These are phyloP conservation scores for Alternaria novae-zelandiae DNA, from an alignment of 2,329 filamentous ascomycete species.

Conservation along the genomic window DNA sequence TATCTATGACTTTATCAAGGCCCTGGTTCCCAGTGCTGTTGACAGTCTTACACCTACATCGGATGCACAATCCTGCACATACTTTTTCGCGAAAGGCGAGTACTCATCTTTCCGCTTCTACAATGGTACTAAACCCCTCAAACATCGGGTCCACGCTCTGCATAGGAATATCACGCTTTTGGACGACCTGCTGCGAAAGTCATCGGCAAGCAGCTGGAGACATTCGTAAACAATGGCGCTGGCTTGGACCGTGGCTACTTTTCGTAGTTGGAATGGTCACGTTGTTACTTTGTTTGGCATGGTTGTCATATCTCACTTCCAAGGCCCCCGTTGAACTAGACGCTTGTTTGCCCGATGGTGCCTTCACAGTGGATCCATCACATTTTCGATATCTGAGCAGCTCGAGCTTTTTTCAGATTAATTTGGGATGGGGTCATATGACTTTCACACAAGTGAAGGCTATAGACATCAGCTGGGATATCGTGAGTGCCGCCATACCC, in stretches of 20 bases:
- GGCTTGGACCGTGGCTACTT: not conserved
- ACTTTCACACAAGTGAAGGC: slow-evolving; percentile 25
- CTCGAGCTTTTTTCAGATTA: slow-evolving; percentile 31
- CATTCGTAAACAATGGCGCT: slow-evolving; percentile 1
- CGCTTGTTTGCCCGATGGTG: slow-evolving; percentile 17
- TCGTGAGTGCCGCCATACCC: slow-evolving; percentile 10
- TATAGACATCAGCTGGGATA: slow-evolving; percentile 31
- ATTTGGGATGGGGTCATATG: slow-evolving; percentile 16
- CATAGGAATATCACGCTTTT: not conserved
- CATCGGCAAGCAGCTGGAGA: slow-evolving; percentile 7
- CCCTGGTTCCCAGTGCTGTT: not conserved
- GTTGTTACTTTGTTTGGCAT: not conserved
- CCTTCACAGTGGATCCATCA: slow-evolving; percentile 5
- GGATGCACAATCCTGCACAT: not conserved
- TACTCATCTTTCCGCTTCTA: not conserved
- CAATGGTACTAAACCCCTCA: not conserved
- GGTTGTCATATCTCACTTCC: not conserved
- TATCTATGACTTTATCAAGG: too few relatives aligned
- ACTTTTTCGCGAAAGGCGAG: not conserved
- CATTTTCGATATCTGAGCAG: slow-evolving; percentile 12
- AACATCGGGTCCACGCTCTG: not conserved
- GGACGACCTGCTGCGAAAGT: not conserved
- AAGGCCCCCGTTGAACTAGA: not conserved
- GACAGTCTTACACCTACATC: not conserved
- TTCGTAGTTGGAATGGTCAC: not conserved